Percentiles rank a stretch among this genome's conserved stretches.
Evolutionary conservation across 768 basidiomycete genomes (phyloP).

Genomic region (Lentinula guzmanii): DNA sequence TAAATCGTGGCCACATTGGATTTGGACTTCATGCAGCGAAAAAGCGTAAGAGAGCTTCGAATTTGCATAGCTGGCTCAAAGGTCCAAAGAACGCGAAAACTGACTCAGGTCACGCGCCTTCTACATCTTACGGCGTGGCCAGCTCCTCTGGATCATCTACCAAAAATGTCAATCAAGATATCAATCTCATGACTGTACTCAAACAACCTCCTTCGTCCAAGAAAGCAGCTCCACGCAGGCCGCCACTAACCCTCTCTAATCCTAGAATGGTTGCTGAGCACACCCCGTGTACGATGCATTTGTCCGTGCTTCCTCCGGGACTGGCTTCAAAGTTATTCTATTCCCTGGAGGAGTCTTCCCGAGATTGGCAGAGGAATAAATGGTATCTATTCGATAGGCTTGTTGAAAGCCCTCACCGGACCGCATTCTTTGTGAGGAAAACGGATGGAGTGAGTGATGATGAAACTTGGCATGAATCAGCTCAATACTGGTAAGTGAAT

Average conservation of each 20-base stretch:
- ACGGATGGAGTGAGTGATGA: slow-evolving; percentile 37
- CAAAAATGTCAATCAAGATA: slow-evolving; percentile 11
- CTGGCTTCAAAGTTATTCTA: slow-evolving; percentile 75
- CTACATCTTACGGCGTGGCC: not conserved
- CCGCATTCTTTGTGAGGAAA: slow-evolving; percentile 66
- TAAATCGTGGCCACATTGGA: slow-evolving; percentile 19
- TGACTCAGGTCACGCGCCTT: not conserved
- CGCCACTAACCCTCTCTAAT: slow-evolving; percentile 59
- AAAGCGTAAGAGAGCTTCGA: slow-evolving; percentile 42
- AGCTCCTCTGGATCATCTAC: not conserved
- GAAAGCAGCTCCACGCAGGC: slow-evolving; percentile 30
- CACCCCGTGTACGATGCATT: slow-evolving; percentile 72
- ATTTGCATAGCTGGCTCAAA: slow-evolving; percentile 54
- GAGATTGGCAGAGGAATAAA: slow-evolving; percentile 62
- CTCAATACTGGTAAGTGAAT: slow-evolving; percentile 59
- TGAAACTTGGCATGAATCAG: slow-evolving; percentile 62
- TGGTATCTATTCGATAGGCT: slow-evolving; percentile 84
- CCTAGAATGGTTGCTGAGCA: slow-evolving; percentile 61
- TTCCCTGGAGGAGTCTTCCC: slow-evolving; percentile 57
- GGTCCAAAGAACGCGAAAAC: not conserved
- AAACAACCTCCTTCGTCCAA: slow-evolving; percentile 32
- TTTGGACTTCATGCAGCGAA: slow-evolving; percentile 12
- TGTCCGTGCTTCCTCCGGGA: slow-evolving; percentile 62
- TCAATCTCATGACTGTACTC: slow-evolving; percentile 53
- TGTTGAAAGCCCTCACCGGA: slow-evolving; percentile 82